Conservation (phyloP, 108 stramenopile species). For the Cyclostephanos invisitatus region DNA sequence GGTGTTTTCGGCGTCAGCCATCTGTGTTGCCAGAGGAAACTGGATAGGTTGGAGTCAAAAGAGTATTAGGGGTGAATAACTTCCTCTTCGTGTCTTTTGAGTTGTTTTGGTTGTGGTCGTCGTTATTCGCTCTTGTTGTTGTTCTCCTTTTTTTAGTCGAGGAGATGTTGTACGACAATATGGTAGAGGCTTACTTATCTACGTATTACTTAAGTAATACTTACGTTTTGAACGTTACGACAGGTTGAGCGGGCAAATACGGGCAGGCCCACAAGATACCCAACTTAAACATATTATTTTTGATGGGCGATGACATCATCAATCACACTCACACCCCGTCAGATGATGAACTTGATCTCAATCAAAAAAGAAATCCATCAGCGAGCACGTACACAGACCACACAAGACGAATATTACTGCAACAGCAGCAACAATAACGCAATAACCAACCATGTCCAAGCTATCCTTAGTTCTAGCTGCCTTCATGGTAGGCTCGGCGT, state of each 20-base stretch:
- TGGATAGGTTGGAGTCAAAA: not conserved
- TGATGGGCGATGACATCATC: no score
- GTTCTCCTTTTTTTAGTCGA: no score
- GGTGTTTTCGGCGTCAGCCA: conserved; percentile 16
- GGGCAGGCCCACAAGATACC: not conserved
- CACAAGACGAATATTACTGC: no score
- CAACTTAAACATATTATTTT: no score
- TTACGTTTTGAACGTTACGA: no score
- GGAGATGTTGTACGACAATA: no score
- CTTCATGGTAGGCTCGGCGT: conserved; percentile 52
- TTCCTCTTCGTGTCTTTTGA: not conserved
- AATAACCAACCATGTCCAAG: conserved; percentile 36
- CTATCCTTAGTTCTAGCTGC: conserved; percentile 53
- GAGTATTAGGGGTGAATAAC: not conserved
- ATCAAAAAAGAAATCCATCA: no score
- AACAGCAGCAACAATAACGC: not conserved
- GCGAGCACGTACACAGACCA: no score
- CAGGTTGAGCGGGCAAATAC: not conserved
- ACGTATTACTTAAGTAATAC: no score
- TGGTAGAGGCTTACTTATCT: no score
- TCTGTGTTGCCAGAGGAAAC: conserved; percentile 1
- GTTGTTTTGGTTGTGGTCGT: not conserved
- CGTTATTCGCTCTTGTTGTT: not conserved
- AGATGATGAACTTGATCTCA: no score
- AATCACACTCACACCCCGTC: no score